These are phyloP conservation scores for Podospora pseudopauciseta DNA, from an alignment of 495 filamentous ascomycete genomes.

Conservation along the genomic window DNA sequence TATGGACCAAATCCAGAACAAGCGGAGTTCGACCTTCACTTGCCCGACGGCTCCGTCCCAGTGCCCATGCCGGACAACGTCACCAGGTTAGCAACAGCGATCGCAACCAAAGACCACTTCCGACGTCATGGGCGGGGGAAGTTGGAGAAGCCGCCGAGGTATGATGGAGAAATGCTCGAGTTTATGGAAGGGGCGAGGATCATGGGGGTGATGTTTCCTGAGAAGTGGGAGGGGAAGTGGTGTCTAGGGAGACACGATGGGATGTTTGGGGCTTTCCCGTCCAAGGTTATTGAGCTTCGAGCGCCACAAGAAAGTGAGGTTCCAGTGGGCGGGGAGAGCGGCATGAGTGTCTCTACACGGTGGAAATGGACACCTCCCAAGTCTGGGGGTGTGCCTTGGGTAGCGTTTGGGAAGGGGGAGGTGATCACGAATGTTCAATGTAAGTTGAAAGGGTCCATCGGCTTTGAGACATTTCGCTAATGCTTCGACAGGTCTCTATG, in stretches of 20 bases:
- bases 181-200: slow-evolving; percentile 45
- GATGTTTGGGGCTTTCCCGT: slow-evolving; percentile 39
- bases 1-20: slow-evolving; percentile 32
- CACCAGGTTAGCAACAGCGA: slow-evolving; percentile 31
- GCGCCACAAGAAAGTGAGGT: slow-evolving; percentile 31
- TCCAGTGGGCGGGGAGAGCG: slow-evolving; percentile 28
- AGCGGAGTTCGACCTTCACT: slow-evolving; percentile 43
- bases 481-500: slow-evolving; percentile 26
- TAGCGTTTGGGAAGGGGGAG: slow-evolving; percentile 43
- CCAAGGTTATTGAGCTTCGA: slow-evolving; percentile 35
- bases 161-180: slow-evolving; percentile 36
- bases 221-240: slow-evolving; percentile 45
- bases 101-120: slow-evolving; percentile 33
- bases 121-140: slow-evolving; percentile 29
- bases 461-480: not conserved
- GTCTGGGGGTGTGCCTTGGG: slow-evolving; percentile 28
- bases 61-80: slow-evolving; percentile 35
- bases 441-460: slow-evolving; percentile 9
- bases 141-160: slow-evolving; percentile 35
- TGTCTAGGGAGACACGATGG: slow-evolving; percentile 47
- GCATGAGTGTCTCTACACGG: slow-evolving; percentile 36
- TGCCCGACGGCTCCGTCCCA: slow-evolving; percentile 32
- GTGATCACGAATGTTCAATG: slow-evolving; percentile 39
- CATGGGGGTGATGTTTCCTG: slow-evolving; percentile 44
- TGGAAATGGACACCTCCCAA: slow-evolving; percentile 43